Base-by-base conservation (phyloP, 495 filamentous ascomycete species). In the Elaphomyces granulatus region DNA sequence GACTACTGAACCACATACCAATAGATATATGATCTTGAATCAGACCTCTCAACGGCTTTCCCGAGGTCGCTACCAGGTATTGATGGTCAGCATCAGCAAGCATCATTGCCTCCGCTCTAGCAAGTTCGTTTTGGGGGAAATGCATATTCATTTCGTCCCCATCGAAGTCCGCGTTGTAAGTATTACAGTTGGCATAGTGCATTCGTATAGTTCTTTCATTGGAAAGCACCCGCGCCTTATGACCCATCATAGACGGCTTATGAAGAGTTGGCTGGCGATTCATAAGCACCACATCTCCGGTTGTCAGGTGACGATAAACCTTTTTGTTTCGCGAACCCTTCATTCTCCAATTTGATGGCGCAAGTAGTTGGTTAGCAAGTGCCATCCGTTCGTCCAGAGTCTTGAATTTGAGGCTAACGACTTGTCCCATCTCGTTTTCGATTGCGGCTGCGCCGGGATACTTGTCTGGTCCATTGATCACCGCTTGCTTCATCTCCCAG, bases 71-170 rank as follows among this genome's bases (percentile, higher is more conserved):
- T 41, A 86, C 87, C 35, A 96, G 77, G 56, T 99, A 99, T 49
- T 99, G 92, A 52, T 93, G 83, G 54, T 99, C 88, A 12, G 92
- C 94, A 56, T 94, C 87, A 8, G 92, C 90, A 49, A 99, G 78
- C 54, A 81, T 78, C 38, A 87, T 67, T 2, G 90, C 90, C 60
- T 99, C 92, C 2, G 86, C 78, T 42, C 90, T 72, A 17, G 88
- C 92, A 52, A 95, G 66, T 54, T 95, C 92, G 49, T 92, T 95
- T 48, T 99, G 92, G 8, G 92, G 92, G 54, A 99, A 94, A 57
- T 99, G 92, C 90, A 99, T 93, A 57, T 99, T 99, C 92, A 99
- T 99, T 61, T 99, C 92, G 50, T 99, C 92, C 56, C 92, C 92
- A 56, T 99, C 92, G 59, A 96, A 99, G 73, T 99, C 92, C n/a